These are phyloP conservation scores for Radiomyces spectabilis DNA, from an alignment of 192 early-diverging fungal genomes.

Conservation along the genomic window DNA sequence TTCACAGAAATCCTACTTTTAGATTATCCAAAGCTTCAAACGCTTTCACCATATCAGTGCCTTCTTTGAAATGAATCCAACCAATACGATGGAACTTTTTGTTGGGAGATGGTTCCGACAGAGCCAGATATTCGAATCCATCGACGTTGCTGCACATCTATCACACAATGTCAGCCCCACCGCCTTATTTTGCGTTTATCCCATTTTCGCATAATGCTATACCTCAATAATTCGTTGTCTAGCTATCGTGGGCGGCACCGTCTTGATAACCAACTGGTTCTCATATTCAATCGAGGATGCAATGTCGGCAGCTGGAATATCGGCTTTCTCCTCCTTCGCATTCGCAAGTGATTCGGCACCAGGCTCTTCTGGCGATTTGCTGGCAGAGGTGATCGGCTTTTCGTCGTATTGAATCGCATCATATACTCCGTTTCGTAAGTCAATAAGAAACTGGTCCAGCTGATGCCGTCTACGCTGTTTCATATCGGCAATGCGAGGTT, in stretches of 20 bases:
- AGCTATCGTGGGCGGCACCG: conserved; percentile 62
- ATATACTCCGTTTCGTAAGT: conserved; percentile 63
- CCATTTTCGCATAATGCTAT: conserved; percentile 11
- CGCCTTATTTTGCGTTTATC: conserved; percentile 13
- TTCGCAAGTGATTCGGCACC: too few species aligned
- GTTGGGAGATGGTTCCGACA: conserved; percentile 79
- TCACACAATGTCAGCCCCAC: neutral
- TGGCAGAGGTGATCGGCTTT: conserved; percentile 1
- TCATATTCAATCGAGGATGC: conserved; percentile 15
- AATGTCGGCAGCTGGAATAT: conserved; percentile 1
- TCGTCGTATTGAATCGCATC: conserved; percentile 58
- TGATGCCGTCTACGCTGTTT: conserved; percentile 44
- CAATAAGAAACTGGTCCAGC: conserved; percentile 52
- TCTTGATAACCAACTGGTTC: conserved; percentile 69
- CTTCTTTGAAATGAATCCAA: conserved; percentile 85
- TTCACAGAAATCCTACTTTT: conserved; percentile 13
- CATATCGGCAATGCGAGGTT: conserved; percentile 42
- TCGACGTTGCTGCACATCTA: conserved; percentile 60
- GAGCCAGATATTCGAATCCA: conserved; percentile 77
- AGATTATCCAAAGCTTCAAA: conserved; percentile 52
- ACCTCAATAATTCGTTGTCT: conserved; percentile 60
- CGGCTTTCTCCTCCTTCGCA: conserved; percentile 27
- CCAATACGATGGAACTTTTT: conserved; percentile 85
- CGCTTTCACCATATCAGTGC: conserved; percentile 73
- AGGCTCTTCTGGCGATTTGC: too few species aligned